Conservation (phyloP, 140 eudicot species). For the Bidens hawaiensis region DNA sequence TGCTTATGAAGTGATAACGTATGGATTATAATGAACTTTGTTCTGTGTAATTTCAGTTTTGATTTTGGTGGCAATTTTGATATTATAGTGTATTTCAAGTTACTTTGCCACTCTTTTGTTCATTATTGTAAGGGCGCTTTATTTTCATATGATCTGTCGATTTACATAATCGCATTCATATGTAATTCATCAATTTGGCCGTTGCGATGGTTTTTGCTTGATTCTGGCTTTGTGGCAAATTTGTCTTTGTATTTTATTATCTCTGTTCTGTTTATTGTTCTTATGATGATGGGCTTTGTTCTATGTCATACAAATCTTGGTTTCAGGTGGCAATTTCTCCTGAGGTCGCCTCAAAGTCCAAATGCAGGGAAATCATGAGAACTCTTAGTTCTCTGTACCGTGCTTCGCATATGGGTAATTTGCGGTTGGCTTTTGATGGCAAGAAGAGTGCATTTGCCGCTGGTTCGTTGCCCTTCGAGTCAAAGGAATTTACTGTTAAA, state of each 20-base stretch:
- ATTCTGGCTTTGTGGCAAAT: too few relatives aligned
- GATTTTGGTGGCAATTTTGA: constrained; percentile 68
- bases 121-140: too few relatives aligned
- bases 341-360: constrained; percentile 53
- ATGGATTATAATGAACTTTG: not conserved
- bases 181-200: too few relatives aligned
- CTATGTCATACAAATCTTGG: constrained; percentile 1
- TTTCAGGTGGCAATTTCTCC: constrained; percentile 63
- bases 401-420: constrained; percentile 41
- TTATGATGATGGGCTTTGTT: not conserved
- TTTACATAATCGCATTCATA: too few relatives aligned
- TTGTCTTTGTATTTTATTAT: too few relatives aligned
- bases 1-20: not conserved
- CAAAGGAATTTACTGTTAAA: constrained; percentile 59
- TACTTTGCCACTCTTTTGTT: too few relatives aligned
- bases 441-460: constrained; percentile 62
- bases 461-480: constrained; percentile 56
- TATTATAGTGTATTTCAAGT: too few relatives aligned
- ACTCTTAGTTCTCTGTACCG: constrained; percentile 21
- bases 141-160: too few relatives aligned
- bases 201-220: too few relatives aligned
- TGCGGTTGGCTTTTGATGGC: constrained; percentile 64
- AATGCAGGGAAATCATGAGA: constrained; percentile 43
- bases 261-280: too few relatives aligned
- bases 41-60: too few relatives aligned